phyloP scores from a whole-genome alignment of 2,329 filamentous ascomycete genomes.

The Fusarium robinianum region DNA sequence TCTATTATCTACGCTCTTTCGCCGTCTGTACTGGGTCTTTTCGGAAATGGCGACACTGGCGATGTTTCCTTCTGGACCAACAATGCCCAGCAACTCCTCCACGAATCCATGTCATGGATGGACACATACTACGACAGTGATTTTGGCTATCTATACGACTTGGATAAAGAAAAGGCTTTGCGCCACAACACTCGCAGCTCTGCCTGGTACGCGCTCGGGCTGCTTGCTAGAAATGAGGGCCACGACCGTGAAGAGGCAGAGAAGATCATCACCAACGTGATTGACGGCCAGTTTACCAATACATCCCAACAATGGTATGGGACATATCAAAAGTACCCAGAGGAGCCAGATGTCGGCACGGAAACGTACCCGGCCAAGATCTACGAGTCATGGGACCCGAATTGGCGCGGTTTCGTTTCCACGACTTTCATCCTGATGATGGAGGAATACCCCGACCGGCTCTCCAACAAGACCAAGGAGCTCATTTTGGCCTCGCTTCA shows the following conservation, averaged over 20 bases:
- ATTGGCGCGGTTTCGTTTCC: constrained; percentile 67
- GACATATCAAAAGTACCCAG: constrained; percentile 59
- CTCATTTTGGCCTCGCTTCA: constrained; percentile 58
- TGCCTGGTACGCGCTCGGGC: constrained; percentile 62
- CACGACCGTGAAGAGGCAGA: constrained; percentile 55
- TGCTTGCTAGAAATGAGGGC: constrained; percentile 58
- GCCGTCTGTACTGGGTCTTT: no score
- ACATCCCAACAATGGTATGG: constrained; percentile 29
- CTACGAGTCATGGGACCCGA: constrained; percentile 65
- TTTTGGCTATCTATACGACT: constrained; percentile 58
- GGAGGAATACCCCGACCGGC: constrained; percentile 60
- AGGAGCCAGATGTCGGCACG: constrained; percentile 62
- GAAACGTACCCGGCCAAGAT: constrained; percentile 54
- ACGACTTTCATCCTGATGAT: constrained; percentile 61
- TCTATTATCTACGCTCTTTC: no score
- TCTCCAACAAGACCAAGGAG: constrained; percentile 45
- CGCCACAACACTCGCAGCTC: constrained; percentile 61
- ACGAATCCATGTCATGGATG: constrained; percentile 49
- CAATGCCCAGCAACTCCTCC: no score
- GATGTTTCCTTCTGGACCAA: no score
- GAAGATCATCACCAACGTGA: constrained; percentile 58
- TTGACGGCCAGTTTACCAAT: constrained; percentile 50
- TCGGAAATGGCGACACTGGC: no score
- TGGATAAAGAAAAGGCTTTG: constrained; percentile 49
- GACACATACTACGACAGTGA: constrained; percentile 58